These are phyloP conservation scores for Aspergillus tubingensis DNA, from an alignment of 2,329 filamentous ascomycete species.

Conservation along the genomic window DNA sequence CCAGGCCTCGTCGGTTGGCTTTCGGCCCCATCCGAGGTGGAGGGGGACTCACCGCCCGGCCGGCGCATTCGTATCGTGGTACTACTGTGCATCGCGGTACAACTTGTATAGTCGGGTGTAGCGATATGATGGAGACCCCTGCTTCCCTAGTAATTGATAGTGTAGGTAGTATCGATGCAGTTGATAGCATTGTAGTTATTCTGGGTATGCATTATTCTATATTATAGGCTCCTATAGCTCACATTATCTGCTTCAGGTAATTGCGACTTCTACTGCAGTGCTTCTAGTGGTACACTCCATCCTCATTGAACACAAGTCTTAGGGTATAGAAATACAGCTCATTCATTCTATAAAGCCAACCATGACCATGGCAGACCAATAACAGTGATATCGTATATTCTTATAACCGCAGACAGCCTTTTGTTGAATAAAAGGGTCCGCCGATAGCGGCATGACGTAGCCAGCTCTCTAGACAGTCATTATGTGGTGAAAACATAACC, in stretches of 20 bases:
- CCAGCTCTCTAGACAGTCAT: background rate
- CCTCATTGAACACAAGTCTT: conserved; percentile 45
- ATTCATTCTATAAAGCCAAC: background rate
- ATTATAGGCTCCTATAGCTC: too few species aligned
- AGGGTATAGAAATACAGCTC: background rate
- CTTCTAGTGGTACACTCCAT: conserved; percentile 87
- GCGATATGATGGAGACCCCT: conserved; percentile 70
- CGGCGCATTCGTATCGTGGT: background rate
- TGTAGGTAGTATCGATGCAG: conserved; percentile 48
- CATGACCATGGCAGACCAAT: background rate
- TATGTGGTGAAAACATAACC: background rate
- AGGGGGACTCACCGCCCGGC: background rate
- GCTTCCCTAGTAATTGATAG: conserved; percentile 61
- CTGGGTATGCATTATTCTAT: conserved; percentile 84
- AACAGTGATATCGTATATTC: background rate
- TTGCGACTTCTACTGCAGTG: conserved; percentile 92
- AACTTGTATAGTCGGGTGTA: too few species aligned
- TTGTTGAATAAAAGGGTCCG: background rate
- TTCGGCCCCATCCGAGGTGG: background rate
- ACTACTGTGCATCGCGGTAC: background rate
- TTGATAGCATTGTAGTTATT: conserved; percentile 59
- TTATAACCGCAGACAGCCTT: background rate
- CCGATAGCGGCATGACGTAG: background rate
- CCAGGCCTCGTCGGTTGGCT: background rate
- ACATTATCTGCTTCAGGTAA: conserved; percentile 86